Conservation (phyloP, 768 basidiomycete species). For the Pleurotus citrinopileatus region DNA sequence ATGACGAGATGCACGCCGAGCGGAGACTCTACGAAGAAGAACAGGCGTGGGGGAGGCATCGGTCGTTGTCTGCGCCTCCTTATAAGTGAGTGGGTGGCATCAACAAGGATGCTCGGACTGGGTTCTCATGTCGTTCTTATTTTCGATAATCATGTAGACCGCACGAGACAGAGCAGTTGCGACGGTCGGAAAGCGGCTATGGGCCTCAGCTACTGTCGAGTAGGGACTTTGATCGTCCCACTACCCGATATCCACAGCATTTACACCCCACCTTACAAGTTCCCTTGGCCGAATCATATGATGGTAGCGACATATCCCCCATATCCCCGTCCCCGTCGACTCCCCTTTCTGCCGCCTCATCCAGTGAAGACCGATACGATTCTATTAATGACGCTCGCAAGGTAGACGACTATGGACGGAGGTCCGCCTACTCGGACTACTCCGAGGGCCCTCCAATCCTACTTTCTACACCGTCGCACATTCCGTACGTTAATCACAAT, state of each 20-base stretch:
- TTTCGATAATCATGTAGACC: slow-evolving; percentile 15
- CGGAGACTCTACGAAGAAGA: slow-evolving; percentile 23
- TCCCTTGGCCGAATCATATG: background rate
- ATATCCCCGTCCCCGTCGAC: slow-evolving; percentile 7
- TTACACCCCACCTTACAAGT: background rate
- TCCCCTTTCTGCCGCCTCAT: slow-evolving; percentile 2
- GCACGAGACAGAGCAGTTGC: background rate
- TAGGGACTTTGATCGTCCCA: background rate
- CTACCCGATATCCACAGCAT: background rate
- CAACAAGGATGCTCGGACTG: background rate
- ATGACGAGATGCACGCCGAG: slow-evolving; percentile 38
- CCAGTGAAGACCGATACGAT: background rate
- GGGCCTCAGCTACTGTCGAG: background rate
- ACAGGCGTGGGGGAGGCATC: slow-evolving; percentile 35
- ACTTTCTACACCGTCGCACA: background rate
- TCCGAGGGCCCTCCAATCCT: background rate
- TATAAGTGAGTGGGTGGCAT: slow-evolving; percentile 20
- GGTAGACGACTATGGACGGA: background rate
- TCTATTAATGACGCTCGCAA: background rate
- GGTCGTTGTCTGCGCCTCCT: slow-evolving; percentile 40
- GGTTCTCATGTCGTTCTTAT: slow-evolving; percentile 11
- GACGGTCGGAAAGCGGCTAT: background rate
- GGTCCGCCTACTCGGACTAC: background rate
- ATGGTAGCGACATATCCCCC: slow-evolving; percentile 2
- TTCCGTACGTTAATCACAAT: background rate